Conservation (phyloP, 2,329 filamentous ascomycete genomes). For the Talaromyces atroroseus region DNA sequence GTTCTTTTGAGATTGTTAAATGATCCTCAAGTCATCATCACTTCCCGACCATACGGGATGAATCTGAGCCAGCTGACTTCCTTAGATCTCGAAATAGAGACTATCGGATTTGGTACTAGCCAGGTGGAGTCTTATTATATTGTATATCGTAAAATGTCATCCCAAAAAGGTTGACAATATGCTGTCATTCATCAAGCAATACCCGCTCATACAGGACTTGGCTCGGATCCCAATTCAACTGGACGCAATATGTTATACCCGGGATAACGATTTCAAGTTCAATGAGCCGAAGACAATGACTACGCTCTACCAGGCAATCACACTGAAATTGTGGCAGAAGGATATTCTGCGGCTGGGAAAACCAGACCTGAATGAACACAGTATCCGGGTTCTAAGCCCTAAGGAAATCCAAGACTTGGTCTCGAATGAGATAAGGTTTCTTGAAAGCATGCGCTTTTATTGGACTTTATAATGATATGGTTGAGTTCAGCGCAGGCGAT, state of each 20-base stretch:
- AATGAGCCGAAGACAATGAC: constrained; percentile 33
- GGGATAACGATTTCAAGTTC: constrained; percentile 21
- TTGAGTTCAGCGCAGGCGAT: constrained; percentile 28
- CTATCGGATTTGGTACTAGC: not conserved
- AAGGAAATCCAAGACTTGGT: constrained; percentile 7
- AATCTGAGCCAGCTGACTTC: not conserved
- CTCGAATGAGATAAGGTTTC: constrained; percentile 20
- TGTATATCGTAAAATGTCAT: not conserved
- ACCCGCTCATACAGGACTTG: constrained; percentile 31
- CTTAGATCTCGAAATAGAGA: not conserved
- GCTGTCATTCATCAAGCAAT: constrained; percentile 26
- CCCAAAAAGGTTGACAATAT: not conserved
- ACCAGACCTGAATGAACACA: not conserved
- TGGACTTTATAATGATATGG: constrained; percentile 28
- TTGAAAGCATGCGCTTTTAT: constrained; percentile 34
- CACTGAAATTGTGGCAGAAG: constrained; percentile 35
- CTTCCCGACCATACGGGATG: not conserved
- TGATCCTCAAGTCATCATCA: not conserved
- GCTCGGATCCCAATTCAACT: constrained; percentile 43
- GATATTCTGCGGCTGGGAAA: constrained; percentile 29
- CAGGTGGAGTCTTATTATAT: not conserved
- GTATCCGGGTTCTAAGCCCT: not conserved
- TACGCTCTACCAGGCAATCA: constrained; percentile 15
- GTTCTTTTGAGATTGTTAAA: not conserved
- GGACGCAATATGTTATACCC: constrained; percentile 41